These are phyloP conservation scores for Tetrapisispora nanseiensis DNA, from an alignment of 805 yeast genomes.

Conservation along the genomic window DNA sequence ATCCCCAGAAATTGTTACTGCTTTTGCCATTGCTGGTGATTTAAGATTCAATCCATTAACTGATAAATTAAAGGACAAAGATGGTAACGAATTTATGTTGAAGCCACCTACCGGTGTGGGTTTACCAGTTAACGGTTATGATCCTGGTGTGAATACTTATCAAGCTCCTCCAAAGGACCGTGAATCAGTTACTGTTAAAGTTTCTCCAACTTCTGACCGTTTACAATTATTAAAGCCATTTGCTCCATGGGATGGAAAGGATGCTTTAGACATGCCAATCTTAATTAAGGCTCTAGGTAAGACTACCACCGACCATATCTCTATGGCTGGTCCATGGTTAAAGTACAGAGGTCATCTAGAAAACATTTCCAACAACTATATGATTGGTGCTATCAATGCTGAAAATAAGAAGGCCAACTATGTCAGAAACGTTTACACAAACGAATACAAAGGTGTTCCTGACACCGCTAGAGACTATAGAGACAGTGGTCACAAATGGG, in stretches of 20 bases:
- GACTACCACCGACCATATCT: conserved; percentile 98
- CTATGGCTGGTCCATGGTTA: conserved; percentile 99
- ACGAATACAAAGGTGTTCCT: conserved; percentile 91
- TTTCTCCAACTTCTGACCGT: conserved; percentile 90
- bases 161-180: conserved; percentile 95
- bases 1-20: conserved; percentile 93
- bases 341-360: conserved; percentile 99
- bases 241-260: conserved; percentile 95
- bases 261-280: conserved; percentile 79
- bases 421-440: conserved; percentile 83
- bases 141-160: conserved; percentile 88
- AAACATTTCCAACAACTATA: conserved; percentile 97
- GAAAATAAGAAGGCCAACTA: conserved; percentile 92
- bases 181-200: conserved; percentile 58
- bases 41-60: conserved; percentile 93
- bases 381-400: conserved; percentile 98
- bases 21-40: conserved; percentile 92
- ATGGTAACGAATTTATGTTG: conserved; percentile 86
- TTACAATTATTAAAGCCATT: conserved; percentile 89
- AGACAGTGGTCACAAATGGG: conserved; percentile 88
- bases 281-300: conserved; percentile 94
- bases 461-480: conserved; percentile 93
- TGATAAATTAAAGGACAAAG: conserved; percentile 75
- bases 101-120: conserved; percentile 84
- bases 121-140: conserved; percentile 84